Evolutionary conservation across 805 yeast species (phyloP), one percentile per base, ranked within the genome.

Genomic region (Kurtzmaniella cleridarum): DNA sequence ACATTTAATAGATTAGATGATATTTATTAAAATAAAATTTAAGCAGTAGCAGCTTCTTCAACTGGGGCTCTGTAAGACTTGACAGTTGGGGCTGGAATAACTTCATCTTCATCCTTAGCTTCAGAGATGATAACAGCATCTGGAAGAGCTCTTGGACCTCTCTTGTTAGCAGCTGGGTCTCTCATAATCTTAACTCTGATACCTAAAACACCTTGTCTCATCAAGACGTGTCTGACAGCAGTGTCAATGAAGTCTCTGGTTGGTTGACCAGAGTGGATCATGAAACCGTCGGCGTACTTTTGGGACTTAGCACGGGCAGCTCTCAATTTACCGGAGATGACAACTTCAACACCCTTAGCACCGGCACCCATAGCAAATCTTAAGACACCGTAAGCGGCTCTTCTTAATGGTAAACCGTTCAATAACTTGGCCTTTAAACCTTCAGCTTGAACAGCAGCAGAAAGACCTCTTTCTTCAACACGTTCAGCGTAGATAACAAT

Each of bases 201-300:
- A 84, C 98, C 98, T 69, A 93, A 82, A 55, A 93, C 98, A 88
- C 98, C 98, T 79, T 93, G 98, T 82, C 98, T 90, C 81, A 93
- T 84, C 71, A 93, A 80, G 63, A 91, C 98, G 91, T 93, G 98
- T 78, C 98, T 90, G 72, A 95, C 90, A 62, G 98, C 98, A 69
- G 81, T 76, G 76, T 93, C 98, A 69, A 93, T 93, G 84, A 93
- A 93, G 71, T 93, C 98, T 60, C 78, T 82, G 73, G 91, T 93
- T 77, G 98, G 98, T 81, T 93, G 98, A 87, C 98, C 98, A 66
- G 97, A 89, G 93, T 93, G 98, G 82, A 93, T 93, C 93, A 93
- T 87, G 96, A 93, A 93, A 81, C 98, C 98, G 72, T 91, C 98
- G 70, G 93, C 84, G 84, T 91, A 93, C 79, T 93, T 93, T 95